Evolutionary conservation across 306 rosid genomes (phyloP), one percentile per base, ranked within the genome.

Genomic region (Quillaja saponaria): DNA sequence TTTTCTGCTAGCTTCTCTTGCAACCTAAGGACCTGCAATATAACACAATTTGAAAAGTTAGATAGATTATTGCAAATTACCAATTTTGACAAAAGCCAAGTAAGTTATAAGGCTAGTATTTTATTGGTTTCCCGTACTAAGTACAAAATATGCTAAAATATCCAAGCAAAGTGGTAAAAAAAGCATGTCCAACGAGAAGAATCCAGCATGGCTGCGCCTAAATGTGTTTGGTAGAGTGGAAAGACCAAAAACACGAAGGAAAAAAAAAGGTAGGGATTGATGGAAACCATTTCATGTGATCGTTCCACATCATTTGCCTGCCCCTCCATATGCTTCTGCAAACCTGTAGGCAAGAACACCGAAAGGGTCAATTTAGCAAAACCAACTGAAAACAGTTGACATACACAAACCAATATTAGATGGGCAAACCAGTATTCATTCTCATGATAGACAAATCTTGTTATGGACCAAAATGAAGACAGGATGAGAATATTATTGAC

Each of bases 281-380:
- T 25, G 18, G 28, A 38, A 58, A 92, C 98, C 98, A 78, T 81
- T 88, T 92, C 96, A 58, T 81, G 81, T 63, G 96, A 92, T 85
- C 98, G 82, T 63, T 88, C 98, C 44, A 81, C 96, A 34, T 92
- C 98, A 83, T 92, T 84, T 44, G 95, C 68, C 72, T 88, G 73
- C 67, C 88, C 95, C 21, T 82, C 96, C 94, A 84, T 81, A 65
- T 79, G 90, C 42, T 79, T 81, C 83, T 75, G 85, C 75, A 88
- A 73, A 50, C 84, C 98, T 92, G 83, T 52, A 75, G 31, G 63
- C 15, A 35, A 61, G 58, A 70, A 17, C 34, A 71, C 1, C 39
- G 12, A 49, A 35, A 38, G 42, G 20, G 41, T 75, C 55, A 71
- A 49, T 35, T 51, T 54, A 51, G 54, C 66, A 57, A 34, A 41